Conservation (phyloP, 768 basidiomycete genomes). For the Cyclocybe cylindracea region DNA sequence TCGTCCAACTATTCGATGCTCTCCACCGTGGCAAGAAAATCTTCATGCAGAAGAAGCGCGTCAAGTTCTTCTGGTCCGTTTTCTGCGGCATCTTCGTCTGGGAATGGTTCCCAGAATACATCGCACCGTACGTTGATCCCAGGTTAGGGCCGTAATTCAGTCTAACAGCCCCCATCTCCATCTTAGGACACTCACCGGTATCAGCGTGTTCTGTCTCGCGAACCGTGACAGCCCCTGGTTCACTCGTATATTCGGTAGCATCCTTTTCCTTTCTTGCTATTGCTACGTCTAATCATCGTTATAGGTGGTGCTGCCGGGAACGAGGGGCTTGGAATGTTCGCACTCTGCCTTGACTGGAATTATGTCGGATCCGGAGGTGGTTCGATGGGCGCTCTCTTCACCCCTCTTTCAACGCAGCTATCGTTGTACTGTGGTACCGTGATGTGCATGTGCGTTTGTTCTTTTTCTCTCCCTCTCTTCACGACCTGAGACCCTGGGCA, state of each 20-base stretch:
- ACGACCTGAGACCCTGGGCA: slow-evolving; percentile 8
- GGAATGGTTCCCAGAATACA: slow-evolving; percentile 59
- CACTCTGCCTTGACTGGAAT: slow-evolving; percentile 66
- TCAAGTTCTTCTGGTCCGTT: slow-evolving; percentile 57
- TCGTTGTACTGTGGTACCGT: slow-evolving; percentile 50
- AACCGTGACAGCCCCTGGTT: slow-evolving; percentile 49
- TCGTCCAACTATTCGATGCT: slow-evolving; percentile 43
- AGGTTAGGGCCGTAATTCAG: slow-evolving; percentile 25
- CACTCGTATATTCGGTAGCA: slow-evolving; percentile 52
- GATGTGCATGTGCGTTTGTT: slow-evolving; percentile 47
- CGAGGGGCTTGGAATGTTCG: slow-evolving; percentile 61
- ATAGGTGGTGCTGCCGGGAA: slow-evolving; percentile 59
- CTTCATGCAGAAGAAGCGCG: slow-evolving; percentile 49
- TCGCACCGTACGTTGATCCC: slow-evolving; percentile 34
- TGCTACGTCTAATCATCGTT: neutral
- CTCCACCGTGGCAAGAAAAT: slow-evolving; percentile 46
- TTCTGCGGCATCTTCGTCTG: slow-evolving; percentile 56
- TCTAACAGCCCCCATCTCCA: neutral
- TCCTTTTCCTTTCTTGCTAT: neutral
- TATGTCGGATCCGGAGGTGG: slow-evolving; percentile 49
- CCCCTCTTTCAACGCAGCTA: slow-evolving; percentile 56
- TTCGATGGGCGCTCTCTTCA: slow-evolving; percentile 46
- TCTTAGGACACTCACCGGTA: slow-evolving; percentile 50
- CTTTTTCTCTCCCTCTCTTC: slow-evolving; percentile 4
- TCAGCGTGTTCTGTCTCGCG: slow-evolving; percentile 59